A percentile compares a stretch with the other conserved stretches of the same genome.
phyloP scores from a whole-genome alignment of 176 grass and related monocot genomes.

The Phragmites australis region DNA sequence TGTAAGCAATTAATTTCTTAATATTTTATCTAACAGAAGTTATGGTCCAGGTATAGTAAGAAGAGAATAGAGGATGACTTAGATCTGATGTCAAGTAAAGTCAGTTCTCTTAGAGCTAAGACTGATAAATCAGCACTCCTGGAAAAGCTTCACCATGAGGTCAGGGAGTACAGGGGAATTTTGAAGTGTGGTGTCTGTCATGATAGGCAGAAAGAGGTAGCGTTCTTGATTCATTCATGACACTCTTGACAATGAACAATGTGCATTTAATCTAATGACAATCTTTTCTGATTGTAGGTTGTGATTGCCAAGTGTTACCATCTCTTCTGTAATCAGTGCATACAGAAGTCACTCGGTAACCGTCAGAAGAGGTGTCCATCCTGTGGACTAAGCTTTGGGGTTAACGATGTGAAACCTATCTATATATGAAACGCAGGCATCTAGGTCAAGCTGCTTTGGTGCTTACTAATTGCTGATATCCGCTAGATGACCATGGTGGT shows the following conservation, averaged over 20 bases:
- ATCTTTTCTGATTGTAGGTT: conserved; percentile 47
- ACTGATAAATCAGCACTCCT: conserved; percentile 51
- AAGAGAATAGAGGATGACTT: conserved; percentile 76
- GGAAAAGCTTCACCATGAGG: conserved; percentile 75
- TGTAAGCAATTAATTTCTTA: neutral
- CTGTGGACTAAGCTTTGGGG: conserved; percentile 68
- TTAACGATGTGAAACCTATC: conserved; percentile 88
- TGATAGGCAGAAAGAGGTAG: conserved; percentile 81
- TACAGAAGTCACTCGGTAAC: conserved; percentile 66
- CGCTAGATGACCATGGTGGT: conserved; percentile 20
- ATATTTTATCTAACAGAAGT: conserved; percentile 2
- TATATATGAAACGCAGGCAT: conserved; percentile 65
- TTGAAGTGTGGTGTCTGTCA: conserved; percentile 78
- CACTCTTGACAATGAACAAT: neutral
- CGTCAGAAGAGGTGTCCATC: conserved; percentile 73
- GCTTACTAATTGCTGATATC: conserved; percentile 3
- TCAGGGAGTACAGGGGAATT: conserved; percentile 76
- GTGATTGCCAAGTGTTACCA: conserved; percentile 94
- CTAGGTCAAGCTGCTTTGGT: neutral
- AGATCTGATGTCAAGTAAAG: conserved; percentile 73
- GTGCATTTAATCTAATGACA: conserved; percentile 2
- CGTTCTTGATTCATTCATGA: neutral
- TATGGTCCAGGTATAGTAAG: conserved; percentile 67
- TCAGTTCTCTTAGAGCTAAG: conserved; percentile 60
- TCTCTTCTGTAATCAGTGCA: conserved; percentile 81